Conservation (phyloP, 768 basidiomycete genomes). For the Leccinum subtestaceum region DNA sequence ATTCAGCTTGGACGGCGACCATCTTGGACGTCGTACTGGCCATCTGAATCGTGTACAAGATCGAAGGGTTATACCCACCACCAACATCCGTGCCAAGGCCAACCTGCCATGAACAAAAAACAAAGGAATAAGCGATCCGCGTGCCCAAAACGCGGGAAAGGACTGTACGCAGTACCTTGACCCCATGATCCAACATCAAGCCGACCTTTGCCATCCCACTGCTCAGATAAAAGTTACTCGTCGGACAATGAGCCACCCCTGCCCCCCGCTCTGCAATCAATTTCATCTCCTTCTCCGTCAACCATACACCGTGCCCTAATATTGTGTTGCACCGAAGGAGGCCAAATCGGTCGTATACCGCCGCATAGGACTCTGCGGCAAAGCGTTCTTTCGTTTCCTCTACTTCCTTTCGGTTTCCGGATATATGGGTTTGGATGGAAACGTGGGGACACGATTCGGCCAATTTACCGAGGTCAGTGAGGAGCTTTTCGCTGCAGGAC, state of each 20-base stretch:
- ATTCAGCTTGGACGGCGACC: constrained; percentile 44
- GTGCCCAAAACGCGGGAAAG: background rate
- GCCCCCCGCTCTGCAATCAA: constrained; percentile 60
- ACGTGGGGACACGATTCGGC: constrained; percentile 55
- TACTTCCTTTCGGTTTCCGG: constrained; percentile 76
- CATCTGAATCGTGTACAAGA: constrained; percentile 72
- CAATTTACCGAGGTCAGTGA: constrained; percentile 55
- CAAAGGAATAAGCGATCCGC: background rate
- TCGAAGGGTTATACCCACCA: constrained; percentile 79
- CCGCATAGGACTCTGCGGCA: constrained; percentile 66
- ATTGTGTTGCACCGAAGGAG: constrained; percentile 77
- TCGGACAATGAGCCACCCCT: constrained; percentile 90
- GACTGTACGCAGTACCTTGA: constrained; percentile 55
- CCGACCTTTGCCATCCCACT: constrained; percentile 82
- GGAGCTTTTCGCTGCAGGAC: constrained; percentile 68
- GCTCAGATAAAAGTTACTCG: constrained; percentile 86
- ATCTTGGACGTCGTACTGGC: constrained; percentile 80
- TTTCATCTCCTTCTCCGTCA: constrained; percentile 66
- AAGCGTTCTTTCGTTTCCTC: constrained; percentile 62
- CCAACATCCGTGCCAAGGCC: constrained; percentile 89
- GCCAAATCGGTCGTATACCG: constrained; percentile 72
- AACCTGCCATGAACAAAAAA: constrained; percentile 47
- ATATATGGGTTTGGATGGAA: constrained; percentile 87
- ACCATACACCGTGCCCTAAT: constrained; percentile 80
- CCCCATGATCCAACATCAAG: constrained; percentile 69